Conservation (phyloP, 2,329 filamentous ascomycete species). For the Exophiala alcalophila region DNA sequence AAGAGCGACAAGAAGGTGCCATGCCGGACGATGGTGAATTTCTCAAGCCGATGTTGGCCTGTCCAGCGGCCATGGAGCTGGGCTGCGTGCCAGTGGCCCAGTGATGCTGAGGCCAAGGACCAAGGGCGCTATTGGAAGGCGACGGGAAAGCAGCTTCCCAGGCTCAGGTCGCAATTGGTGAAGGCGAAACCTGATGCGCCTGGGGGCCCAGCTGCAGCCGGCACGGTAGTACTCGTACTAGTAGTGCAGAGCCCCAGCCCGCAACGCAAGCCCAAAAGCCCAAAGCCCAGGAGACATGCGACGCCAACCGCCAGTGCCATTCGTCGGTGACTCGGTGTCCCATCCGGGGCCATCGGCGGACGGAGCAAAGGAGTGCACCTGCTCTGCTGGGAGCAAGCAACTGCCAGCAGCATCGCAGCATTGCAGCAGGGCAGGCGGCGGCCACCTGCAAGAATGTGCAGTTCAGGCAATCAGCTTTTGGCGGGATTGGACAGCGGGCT, state of each 20-base stretch:
- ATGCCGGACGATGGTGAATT: no score
- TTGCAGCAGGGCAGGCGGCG: background rate
- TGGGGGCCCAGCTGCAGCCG: no score
- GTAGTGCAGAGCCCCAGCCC: no score
- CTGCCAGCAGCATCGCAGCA: constrained; percentile 4
- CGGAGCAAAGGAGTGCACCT: no score
- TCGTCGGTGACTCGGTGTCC: no score
- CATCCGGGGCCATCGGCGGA: no score
- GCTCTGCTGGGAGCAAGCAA: constrained; percentile 1
- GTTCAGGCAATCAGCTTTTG: constrained; percentile 3
- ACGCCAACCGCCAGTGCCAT: background rate
- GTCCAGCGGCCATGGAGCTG: constrained; percentile 1
- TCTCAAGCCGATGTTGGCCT: no score
- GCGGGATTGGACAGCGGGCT: background rate
- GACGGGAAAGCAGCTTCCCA: no score
- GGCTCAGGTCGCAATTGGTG: no score
- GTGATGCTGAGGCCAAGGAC: background rate
- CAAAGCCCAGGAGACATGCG: background rate
- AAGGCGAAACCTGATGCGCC: no score
- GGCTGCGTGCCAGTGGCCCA: background rate
- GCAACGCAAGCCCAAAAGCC: background rate
- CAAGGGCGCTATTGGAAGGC: no score
- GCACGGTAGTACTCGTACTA: no score
- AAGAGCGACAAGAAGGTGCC: constrained; percentile 17
- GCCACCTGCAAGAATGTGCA: constrained; percentile 10